Base-by-base conservation (phyloP, 352 stramenopile species). In the Pythium phragmitis region DNA sequence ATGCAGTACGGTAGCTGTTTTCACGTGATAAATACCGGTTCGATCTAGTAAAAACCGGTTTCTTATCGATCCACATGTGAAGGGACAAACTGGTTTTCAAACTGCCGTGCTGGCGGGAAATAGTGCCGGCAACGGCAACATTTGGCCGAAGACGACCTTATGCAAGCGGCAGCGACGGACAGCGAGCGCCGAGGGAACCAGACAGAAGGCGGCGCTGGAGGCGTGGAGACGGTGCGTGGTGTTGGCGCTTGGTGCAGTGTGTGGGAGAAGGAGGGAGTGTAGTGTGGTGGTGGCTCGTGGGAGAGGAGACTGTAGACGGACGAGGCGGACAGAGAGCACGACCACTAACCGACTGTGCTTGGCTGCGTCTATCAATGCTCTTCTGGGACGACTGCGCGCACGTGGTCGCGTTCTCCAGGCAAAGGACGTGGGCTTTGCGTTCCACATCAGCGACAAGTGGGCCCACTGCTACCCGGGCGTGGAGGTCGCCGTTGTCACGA, bases 401-500 rank as follows among this genome's bases (percentile, higher is more conserved):
- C 21, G 21, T 21, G 21, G 21, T 21, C 21, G 21, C 21, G 1
- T 21, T 46, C 11, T 46, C 1, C 45, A 60, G 28, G 28, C 14
- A 5, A 21, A 23, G 39, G 52, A 56, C 47, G 12, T 16, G 16
- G 59, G 42, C 28, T 63, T 68, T 21, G 59, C 21, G 55, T 72
- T 62, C 57, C 49, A 71, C 21, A 46, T 72, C 11, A 84, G 71
- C 19, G 69, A 85, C 50, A 77, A 81, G 55, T 89, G 80, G 80
- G 60, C 68, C 19, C 63, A 72, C 28, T 79, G 82, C 55, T 91
- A 91, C 47, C 77, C 79, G 19, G 78, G 74, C 37, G 68, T 77
- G 46, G 57, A 82, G 37, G 69, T 91, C 30, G 77, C 68, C 17
- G 74, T 91, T 36, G 79, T 91, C 62, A 87, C 75, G 37, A 80